Conservation (phyloP, 2,329 filamentous ascomycete species). For the Aspergillus neotritici region DNA sequence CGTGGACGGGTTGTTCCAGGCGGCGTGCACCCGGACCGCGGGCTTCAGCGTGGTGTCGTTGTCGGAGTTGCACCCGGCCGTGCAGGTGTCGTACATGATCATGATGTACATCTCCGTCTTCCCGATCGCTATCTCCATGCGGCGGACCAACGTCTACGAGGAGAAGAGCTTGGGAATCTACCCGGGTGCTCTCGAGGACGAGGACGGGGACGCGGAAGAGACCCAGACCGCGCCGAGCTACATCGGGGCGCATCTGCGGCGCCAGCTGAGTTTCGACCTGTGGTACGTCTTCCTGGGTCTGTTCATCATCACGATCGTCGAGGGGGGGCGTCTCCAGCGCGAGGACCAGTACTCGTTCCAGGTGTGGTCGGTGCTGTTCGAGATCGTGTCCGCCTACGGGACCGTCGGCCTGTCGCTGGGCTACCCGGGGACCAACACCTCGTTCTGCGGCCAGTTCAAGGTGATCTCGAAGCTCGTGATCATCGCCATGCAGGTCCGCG, state of each 20-base stretch:
- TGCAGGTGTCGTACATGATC: constrained; percentile 89
- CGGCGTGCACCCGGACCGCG: constrained; percentile 80
- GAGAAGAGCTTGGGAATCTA: constrained; percentile 63
- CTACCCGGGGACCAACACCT: constrained; percentile 68
- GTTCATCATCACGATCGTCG: constrained; percentile 86
- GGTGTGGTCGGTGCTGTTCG: constrained; percentile 69
- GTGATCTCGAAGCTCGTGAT: constrained; percentile 62
- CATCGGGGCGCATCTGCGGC: constrained; percentile 82
- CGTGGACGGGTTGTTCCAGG: constrained; percentile 84
- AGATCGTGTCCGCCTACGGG: constrained; percentile 85
- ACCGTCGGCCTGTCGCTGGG: constrained; percentile 90
- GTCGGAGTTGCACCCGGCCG: constrained; percentile 73
- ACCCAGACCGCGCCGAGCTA: constrained; percentile 66
- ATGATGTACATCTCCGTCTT: constrained; percentile 99
- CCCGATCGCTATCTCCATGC: constrained; percentile 91
- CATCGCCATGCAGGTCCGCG: constrained; percentile 62
- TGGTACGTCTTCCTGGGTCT: constrained; percentile 95
- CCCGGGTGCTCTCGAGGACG: constrained; percentile 56
- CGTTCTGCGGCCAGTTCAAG: constrained; percentile 76
- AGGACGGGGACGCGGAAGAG: constrained; percentile 47
- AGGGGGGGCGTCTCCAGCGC: constrained; percentile 65
- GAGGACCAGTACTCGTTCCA: constrained; percentile 55
- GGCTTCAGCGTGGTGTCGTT: constrained; percentile 81
- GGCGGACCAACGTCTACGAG: constrained; percentile 92
- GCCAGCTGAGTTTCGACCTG: constrained; percentile 91